These are phyloP conservation scores for Glycine tomentella DNA, from an alignment of 306 rosid genomes.

Conservation along the genomic window DNA sequence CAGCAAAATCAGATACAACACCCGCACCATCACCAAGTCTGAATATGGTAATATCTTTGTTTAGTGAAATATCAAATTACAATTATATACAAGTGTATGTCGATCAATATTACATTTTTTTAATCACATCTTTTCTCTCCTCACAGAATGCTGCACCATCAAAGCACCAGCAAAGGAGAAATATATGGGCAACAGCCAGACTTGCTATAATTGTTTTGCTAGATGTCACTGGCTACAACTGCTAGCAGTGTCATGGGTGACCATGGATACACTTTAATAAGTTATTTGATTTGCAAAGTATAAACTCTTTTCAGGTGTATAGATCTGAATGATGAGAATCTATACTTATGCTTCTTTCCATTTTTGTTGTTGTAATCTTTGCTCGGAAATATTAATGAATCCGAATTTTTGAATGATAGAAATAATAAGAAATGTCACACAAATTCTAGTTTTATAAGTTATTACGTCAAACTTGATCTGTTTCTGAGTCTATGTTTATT, in stretches of 20 bases:
- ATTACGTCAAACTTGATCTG: constrained; percentile 58
- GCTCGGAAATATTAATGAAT: constrained; percentile 41
- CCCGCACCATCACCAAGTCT: constrained; percentile 90
- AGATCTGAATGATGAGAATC: constrained; percentile 51
- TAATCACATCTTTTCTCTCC: constrained; percentile 23
- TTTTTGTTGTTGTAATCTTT: constrained; percentile 40
- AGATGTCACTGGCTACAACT: constrained; percentile 55
- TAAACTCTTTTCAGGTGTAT: constrained; percentile 45
- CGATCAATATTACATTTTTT: constrained; percentile 8
- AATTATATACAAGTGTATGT: not conserved
- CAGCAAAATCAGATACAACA: constrained; percentile 58
- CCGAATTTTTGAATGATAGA: constrained; percentile 49
- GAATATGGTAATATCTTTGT: constrained; percentile 62
- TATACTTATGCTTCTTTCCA: constrained; percentile 13
- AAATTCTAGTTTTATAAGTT: constrained; percentile 14
- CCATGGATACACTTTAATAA: constrained; percentile 44
- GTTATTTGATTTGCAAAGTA: constrained; percentile 40
- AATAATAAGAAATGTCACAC: constrained; percentile 36
- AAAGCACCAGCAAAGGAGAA: constrained; percentile 52
- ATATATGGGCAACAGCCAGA: constrained; percentile 56
- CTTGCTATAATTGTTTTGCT: constrained; percentile 63
- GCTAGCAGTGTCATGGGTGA: constrained; percentile 43
- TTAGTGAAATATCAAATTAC: constrained; percentile 12
- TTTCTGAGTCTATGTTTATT: constrained; percentile 48
- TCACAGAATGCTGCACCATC: constrained; percentile 70